A percentile compares a stretch with the other conserved stretches of the same genome.
These are phyloP conservation scores for Trichoderma aggressivum DNA, from an alignment of 2,329 filamentous ascomycete genomes.

Conservation along the genomic window DNA sequence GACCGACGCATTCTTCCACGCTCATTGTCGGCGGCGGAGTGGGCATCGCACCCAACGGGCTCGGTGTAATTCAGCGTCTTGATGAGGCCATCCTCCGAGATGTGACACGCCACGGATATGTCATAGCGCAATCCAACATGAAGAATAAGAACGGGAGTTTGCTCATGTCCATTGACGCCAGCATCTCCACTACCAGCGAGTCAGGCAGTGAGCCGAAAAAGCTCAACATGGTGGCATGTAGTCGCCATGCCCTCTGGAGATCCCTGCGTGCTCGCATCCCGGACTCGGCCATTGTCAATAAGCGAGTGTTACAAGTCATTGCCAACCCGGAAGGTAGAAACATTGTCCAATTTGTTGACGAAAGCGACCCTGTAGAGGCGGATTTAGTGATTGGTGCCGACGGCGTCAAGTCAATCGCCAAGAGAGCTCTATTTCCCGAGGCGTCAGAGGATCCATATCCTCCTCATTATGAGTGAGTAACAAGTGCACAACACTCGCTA, in stretches of 20 bases:
- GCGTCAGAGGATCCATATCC: constrained; percentile 23
- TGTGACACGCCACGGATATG: constrained; percentile 25
- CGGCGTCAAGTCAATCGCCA: constrained; percentile 24
- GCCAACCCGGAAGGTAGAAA: constrained; percentile 22
- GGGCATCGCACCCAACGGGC: constrained; percentile 26
- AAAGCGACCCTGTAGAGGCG: constrained; percentile 22
- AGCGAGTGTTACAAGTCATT: constrained; percentile 22
- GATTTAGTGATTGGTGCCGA: constrained; percentile 29
- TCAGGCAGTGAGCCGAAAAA: not conserved
- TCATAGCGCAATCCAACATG: constrained; percentile 23
- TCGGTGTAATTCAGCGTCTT: constrained; percentile 26
- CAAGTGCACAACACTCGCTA: not conserved
- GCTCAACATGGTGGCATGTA: constrained; percentile 25
- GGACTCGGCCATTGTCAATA: constrained; percentile 23
- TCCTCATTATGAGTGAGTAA: constrained; percentile 26
- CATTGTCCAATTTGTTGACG: constrained; percentile 24
- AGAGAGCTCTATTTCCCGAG: constrained; percentile 25
- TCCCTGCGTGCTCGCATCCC: constrained; percentile 25
- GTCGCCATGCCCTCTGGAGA: constrained; percentile 27
- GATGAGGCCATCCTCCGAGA: constrained; percentile 25
- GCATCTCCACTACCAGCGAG: not conserved
- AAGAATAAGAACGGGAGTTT: constrained; percentile 26
- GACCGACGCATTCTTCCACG: constrained; percentile 25
- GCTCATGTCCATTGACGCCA: constrained; percentile 22
- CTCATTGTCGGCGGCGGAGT: constrained; percentile 27